Evolutionary conservation across 1,139 yeast genomes (phyloP).

Genomic region (Scheffersomyces segobiensis): DNA sequence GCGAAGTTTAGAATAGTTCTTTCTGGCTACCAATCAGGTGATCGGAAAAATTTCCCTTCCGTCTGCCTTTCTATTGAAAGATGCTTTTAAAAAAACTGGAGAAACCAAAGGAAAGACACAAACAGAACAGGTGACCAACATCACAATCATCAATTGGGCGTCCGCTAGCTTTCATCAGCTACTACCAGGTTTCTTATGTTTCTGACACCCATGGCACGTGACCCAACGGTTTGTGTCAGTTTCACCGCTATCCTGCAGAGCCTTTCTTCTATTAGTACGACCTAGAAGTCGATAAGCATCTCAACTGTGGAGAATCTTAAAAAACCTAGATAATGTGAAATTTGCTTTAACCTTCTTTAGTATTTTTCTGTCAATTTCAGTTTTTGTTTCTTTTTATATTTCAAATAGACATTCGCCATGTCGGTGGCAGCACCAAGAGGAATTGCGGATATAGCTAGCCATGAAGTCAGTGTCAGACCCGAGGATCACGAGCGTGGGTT

Average conservation of each 20-base stretch:
- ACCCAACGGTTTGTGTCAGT: background rate
- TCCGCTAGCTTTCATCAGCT: background rate
- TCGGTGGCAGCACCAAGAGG: background rate
- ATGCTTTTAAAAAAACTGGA: too few species aligned
- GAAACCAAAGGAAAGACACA: too few species aligned
- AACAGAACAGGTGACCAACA: too few species aligned
- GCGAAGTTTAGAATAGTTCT: constrained; percentile 12
- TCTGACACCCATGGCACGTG: background rate
- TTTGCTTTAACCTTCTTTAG: too few species aligned
- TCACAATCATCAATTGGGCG: too few species aligned
- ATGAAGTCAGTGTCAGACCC: background rate
- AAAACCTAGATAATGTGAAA: too few species aligned
- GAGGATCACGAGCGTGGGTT: background rate
- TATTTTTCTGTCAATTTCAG: background rate
- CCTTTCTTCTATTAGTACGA: background rate
- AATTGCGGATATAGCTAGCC: background rate
- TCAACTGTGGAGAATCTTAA: background rate
- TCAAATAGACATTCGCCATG: background rate
- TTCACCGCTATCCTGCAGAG: background rate
- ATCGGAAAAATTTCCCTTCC: constrained; percentile 29
- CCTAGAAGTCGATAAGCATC: background rate
- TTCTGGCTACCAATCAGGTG: constrained; percentile 33
- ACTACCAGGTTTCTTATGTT: background rate
- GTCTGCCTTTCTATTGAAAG: too few species aligned
- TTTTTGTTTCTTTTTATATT: background rate